Base-by-base conservation (phyloP, 2,329 filamentous ascomycete species). In the Penicillium hesseltinei region DNA sequence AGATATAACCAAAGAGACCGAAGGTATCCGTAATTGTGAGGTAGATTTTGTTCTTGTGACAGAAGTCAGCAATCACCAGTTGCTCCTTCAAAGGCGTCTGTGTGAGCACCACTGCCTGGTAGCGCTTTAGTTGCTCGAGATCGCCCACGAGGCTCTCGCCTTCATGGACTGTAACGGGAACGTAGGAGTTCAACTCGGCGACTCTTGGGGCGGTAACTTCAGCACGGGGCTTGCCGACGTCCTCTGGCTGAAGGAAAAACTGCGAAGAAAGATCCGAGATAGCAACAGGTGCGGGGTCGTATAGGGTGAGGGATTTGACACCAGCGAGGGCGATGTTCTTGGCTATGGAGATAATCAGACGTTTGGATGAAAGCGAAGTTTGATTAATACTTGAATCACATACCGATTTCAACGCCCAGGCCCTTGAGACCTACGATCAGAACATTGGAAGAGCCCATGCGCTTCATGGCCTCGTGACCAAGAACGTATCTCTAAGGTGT, bases 251-350 rank as follows among this genome's bases (percentile, higher is more conserved):
- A 23, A 99, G 86, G 83, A 99, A 99, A 83, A 99, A 99, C 76
- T 99, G 94, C 43, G 94, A 90, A 40, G 94, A 97, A 35, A 99
- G 86, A 72, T 99, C 94, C 67, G 91, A 84, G 66, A 97, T 89
- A 66, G 87, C 83, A 53, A 90, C 89, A 42, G 91, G 91, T 47
- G 88, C 86, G 46, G 94, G 93, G 73, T 99, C 94, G 80, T 92
- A 91, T 54, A 99, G 84, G 2, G 93, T 94, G 66, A 99, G 80
- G 71, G 92, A 97, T 83, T 99, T 99, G 78, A 99, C 94, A 74
- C 94, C 94, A 68, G 94, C 94, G 67, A 99, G 88, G 59, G 94
- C 94, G 71, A 99, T 91, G 71, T 99, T 99, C 84, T 99, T 99
- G 71, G 94, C 93, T 81, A 62, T n/a, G 29, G 51, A n/a, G 35